Base-by-base conservation (phyloP, 345 rosid genomes). In the Acer campestre region DNA sequence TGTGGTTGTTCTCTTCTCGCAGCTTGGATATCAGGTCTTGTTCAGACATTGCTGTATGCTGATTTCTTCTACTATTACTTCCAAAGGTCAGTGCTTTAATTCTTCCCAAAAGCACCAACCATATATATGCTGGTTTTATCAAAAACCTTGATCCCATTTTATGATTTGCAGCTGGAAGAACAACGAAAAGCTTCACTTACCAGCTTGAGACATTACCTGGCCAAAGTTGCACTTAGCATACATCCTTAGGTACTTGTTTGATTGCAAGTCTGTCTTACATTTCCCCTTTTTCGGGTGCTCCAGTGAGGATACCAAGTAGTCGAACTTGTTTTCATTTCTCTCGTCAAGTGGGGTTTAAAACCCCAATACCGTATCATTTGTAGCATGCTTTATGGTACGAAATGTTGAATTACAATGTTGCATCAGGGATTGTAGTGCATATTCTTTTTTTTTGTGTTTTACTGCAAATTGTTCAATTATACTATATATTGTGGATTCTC, bases 21-120 rank as follows among this genome's bases (percentile, higher is more conserved):
- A 92, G 97, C 94, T 73, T 92, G 97, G 97, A 82, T 90, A 51
- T 51, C 94, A 11, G 93, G 94, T 63, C 81, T 90, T 69, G 87
- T 90, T 23, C 97, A 92, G 75, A 92, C 97, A 29, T 68, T 89
- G 88, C 88, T 92, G 8, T 90, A 90, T 70, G 97, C 92, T 6
- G 97, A 92, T 78, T 92, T 92, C 88, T 92, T 92, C 81, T 92
- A 92, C 77, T 92, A 90, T 70, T 92, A 92, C 80, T 88, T 90
- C 82, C 83, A 85, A 58, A 92, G 97, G 97, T 92, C 73, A 73
- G 71, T 25, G 4, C 3, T 1, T 62, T 11, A 11, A n/a, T 44
- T 29, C 16, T 44, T 27, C 35, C 27, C 11, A 31, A 48, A 27
- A 67, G 6, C 16, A 51, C 66, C 40, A 42, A 0, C 27, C 23